A percentile compares a stretch with the other conserved stretches of the same genome.
These are phyloP conservation scores for Adansonia madagascariensis DNA, from an alignment of 441 rosid genomes.

Conservation along the genomic window DNA sequence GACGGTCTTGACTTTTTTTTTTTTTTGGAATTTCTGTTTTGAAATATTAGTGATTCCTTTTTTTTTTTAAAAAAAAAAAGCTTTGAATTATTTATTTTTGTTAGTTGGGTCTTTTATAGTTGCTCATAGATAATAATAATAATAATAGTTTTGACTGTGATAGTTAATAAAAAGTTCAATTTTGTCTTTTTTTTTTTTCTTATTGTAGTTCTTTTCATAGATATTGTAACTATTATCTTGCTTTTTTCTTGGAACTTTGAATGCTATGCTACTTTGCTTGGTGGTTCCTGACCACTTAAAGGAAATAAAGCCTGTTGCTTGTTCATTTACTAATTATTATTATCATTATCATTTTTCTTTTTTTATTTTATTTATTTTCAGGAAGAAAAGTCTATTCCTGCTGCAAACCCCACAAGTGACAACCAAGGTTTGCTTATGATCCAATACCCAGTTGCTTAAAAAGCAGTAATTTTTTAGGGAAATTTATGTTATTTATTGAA, in stretches of 20 bases:
- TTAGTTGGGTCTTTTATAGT: constrained; percentile 8
- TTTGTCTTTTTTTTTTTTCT: constrained; percentile 45
- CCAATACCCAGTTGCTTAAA: constrained; percentile 24
- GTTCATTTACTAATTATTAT: constrained; percentile 13
- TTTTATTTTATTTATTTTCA: constrained; percentile 34
- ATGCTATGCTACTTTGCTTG: constrained; percentile 19
- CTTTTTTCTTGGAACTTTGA: constrained; percentile 35
- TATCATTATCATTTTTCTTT: background rate
- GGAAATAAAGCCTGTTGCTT: constrained; percentile 26
- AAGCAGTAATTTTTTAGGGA: constrained; percentile 4
- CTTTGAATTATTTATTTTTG: background rate
- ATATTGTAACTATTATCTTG: constrained; percentile 24
- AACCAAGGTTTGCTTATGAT: constrained; percentile 48
- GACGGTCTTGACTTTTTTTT: background rate
- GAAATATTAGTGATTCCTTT: constrained; percentile 43
- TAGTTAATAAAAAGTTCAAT: constrained; percentile 38
- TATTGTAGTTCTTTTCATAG: constrained; percentile 22
- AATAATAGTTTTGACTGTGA: constrained; percentile 39
- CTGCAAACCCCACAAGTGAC: constrained; percentile 39
- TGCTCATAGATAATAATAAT: background rate
- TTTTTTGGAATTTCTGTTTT: constrained; percentile 26
- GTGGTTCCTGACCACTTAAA: constrained; percentile 14
- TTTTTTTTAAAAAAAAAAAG: too few relatives aligned
- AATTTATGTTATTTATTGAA: constrained; percentile 19
- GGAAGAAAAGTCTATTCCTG: constrained; percentile 51